phyloP scores from a whole-genome alignment of 2,329 filamentous ascomycete genomes.

The Paradendryphiella salina region DNA sequence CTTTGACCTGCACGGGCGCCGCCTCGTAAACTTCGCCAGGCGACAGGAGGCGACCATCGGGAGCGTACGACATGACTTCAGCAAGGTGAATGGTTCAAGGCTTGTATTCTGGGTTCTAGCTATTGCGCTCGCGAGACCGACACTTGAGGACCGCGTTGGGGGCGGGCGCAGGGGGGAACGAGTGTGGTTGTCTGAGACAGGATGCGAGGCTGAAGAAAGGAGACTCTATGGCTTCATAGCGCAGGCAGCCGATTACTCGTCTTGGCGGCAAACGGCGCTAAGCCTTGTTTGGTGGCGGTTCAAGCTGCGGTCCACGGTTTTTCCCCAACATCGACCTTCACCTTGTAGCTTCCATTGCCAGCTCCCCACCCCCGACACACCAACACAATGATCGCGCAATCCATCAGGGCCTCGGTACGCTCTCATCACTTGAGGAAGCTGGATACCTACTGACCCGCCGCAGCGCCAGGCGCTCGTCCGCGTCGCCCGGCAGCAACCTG shows the following conservation, averaged over 20 bases:
- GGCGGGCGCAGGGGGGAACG: slow-evolving; percentile 21
- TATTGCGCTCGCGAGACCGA: slow-evolving; percentile 21
- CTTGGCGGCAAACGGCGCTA: slow-evolving; percentile 18
- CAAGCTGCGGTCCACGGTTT: slow-evolving; percentile 25
- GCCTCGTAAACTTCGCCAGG: slow-evolving; percentile 52
- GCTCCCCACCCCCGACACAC: slow-evolving; percentile 34
- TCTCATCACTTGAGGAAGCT: slow-evolving; percentile 7
- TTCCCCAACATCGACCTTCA: slow-evolving; percentile 29
- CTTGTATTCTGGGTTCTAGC: slow-evolving; percentile 18
- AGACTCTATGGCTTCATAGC: slow-evolving; percentile 2
- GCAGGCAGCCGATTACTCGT: slow-evolving; percentile 15
- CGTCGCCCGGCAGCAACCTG: slow-evolving; percentile 60
- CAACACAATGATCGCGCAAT: slow-evolving; percentile 62
- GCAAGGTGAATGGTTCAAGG: slow-evolving; percentile 7
- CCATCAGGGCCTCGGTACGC: slow-evolving; percentile 64
- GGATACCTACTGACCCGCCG: slow-evolving; percentile 32
- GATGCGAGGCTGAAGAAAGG: slow-evolving; percentile 11
- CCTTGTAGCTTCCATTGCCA: slow-evolving; percentile 38
- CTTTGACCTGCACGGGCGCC: slow-evolving; percentile 38
- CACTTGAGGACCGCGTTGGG: slow-evolving; percentile 15
- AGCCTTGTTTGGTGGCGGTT: slow-evolving; percentile 24
- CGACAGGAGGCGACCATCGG: slow-evolving; percentile 46
- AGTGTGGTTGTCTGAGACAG: slow-evolving; percentile 27
- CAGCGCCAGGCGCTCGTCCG: slow-evolving; percentile 66
- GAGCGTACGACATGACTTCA: slow-evolving; percentile 38